A percentile compares a stretch with the other conserved stretches of the same genome.
Evolutionary conservation across 2,329 filamentous ascomycete species (phyloP).

Genomic region (Nothophoma quercina): DNA sequence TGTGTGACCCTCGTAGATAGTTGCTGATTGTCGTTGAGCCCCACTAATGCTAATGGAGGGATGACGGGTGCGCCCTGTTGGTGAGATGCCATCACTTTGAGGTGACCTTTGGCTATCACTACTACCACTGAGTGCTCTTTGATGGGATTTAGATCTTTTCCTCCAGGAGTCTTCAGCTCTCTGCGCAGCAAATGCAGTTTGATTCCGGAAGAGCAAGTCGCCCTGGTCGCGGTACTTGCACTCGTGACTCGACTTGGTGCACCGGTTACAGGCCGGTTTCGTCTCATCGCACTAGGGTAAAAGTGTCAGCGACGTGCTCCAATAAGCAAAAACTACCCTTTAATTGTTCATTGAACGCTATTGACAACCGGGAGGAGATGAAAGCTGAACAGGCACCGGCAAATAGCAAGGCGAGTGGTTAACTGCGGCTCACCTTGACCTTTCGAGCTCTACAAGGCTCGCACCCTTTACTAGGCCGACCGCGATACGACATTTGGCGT

Average conservation of each 20-base stretch:
- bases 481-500: constrained; percentile 43
- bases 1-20: background rate
- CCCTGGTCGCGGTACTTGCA: constrained; percentile 45
- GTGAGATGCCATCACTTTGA: constrained; percentile 22
- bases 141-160: constrained; percentile 40
- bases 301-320: background rate
- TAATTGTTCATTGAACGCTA: background rate
- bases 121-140: constrained; percentile 25
- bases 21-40: background rate
- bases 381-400: background rate
- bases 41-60: constrained; percentile 11
- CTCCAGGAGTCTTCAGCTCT: constrained; percentile 46
- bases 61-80: constrained; percentile 10
- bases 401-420: background rate
- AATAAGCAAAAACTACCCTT: background rate
- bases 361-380: background rate
- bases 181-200: constrained; percentile 44
- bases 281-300: constrained; percentile 42
- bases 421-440: constrained; percentile 39
- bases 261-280: constrained; percentile 41
- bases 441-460: constrained; percentile 45
- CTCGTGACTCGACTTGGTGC: constrained; percentile 35
- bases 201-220: constrained; percentile 45
- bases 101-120: constrained; percentile 19
- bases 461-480: constrained; percentile 47